Evolutionary conservation across 345 rosid species (phyloP).

Genomic region (Brassica cretica): DNA sequence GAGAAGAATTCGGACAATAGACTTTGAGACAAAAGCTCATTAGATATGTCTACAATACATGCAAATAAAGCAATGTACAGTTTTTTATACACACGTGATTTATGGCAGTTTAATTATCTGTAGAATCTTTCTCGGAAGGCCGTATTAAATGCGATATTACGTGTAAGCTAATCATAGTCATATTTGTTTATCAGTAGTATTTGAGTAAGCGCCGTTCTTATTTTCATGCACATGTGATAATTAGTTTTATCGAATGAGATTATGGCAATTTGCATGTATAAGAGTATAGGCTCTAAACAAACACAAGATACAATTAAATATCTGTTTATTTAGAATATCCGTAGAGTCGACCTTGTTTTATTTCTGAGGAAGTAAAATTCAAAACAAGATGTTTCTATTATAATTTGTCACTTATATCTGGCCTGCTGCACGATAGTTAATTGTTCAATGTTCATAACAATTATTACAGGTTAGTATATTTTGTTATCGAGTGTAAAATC

Average conservation of each 20-base stretch:
- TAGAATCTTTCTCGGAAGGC: slow-evolving; percentile 31
- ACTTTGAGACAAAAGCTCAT: neutral
- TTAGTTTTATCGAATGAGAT: slow-evolving; percentile 2
- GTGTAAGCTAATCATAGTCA: slow-evolving; percentile 26
- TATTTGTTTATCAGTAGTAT: neutral
- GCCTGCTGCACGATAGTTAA: neutral
- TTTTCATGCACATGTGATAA: slow-evolving; percentile 29
- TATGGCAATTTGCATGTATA: slow-evolving; percentile 14
- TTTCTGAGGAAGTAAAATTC: neutral
- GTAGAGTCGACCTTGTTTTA: neutral
- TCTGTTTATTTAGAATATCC: neutral
- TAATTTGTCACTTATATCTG: neutral
- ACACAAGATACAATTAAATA: neutral
- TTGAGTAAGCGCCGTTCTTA: neutral
- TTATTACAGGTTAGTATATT: neutral
- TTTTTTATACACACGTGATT: slow-evolving; percentile 15
- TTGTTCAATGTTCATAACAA: neutral
- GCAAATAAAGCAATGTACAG: neutral
- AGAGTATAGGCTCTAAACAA: neutral
- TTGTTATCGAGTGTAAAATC: neutral
- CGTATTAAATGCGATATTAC: slow-evolving; percentile 29
- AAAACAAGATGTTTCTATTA: neutral
- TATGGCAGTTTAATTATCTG: slow-evolving; percentile 19
- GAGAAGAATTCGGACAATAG: neutral
- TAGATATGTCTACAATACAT: slow-evolving; percentile 3